Evolutionary conservation across 495 filamentous ascomycete genomes (phyloP), one percentile per base, ranked within the genome.

Genomic region (Pseudevernia furfuracea): DNA sequence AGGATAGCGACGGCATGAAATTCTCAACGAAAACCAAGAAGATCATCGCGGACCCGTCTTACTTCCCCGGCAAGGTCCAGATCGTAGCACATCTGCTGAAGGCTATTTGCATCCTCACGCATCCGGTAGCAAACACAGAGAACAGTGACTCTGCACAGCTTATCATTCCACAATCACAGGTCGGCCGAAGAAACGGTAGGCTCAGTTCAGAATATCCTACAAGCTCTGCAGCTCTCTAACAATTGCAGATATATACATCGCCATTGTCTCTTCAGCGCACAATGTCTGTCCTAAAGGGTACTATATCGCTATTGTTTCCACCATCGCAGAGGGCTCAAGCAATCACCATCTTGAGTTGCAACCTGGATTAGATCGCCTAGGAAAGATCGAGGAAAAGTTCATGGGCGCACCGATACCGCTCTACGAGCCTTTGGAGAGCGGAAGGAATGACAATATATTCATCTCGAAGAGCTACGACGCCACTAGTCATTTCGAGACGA

Each of bases 201-300:
- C 70, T 55, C 34, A 36, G 9, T 9, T 30, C 19, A 56, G 52
- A 21, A 1, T 44, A 0, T 25, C 30, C 7, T 32, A 39, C n/a
- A 21, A 25, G 38, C 21, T 36, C 6, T 68, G 44, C 57, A 37
- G 2, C 46, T 41, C 30, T 56, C 75, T 81, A 63, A 79, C 67
- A 21, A 1, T 12, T 49, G 1, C 69, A 94, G 92, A 99, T 76
- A 96, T 99, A 75, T 99, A 99, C 80, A 91, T 99, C 73, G 93
- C 95, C 57, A 86, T 94, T 72, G 92, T 99, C 67, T 96, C 92
- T 11, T 89, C 91, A 36, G 90, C 93, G 12, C 95, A 97, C 81
- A 97, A 96, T 73, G 95, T 97, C 70, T 97, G 95, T 79, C 94
- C 95, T 62, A 96, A 96, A 82, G 94, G 92, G 49, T 97, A 97